Evolutionary conservation across 1,284 basidiomycete species (phyloP), one percentile per base, ranked within the genome.

Genomic region (Ustilago hordei): DNA sequence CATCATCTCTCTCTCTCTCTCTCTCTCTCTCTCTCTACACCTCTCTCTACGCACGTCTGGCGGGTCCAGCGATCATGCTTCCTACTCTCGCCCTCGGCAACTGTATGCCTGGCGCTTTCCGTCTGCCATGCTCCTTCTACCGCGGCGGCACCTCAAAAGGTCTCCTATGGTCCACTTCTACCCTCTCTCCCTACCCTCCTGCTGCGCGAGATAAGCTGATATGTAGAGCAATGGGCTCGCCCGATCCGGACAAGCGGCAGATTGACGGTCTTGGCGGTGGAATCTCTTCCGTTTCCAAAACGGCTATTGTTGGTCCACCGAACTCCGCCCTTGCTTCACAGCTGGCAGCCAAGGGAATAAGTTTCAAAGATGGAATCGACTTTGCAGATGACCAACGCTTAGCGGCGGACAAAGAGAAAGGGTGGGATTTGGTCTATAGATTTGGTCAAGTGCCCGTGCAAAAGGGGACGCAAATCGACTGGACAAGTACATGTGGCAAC

Each of bases 81-180:
- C 35, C 69, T 36, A 36, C 69, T 0, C 11, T n/a, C 1, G 4
- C 13, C 8, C 62, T 70, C 8, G 55, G 68, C n/a, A 58, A 23
- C 6, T 8, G 12, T 11, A 38, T 68, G 3, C 19, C 15, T 7
- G 61, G 59, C 19, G 65, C 55, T 23, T 43, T 59, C 13, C 74
- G 62, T 28, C 39, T 73, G 0, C 66, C 75, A 2, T 56, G 55
- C 23, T 69, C 74, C 13, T 81, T 84, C 70, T 83, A 81, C 59
- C 81, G 92, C 35, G 92, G 92, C 3, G 93, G 92, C 1, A 93
- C 93, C 0, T 93, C 92, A 19, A 93, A 93, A 80, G 93, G 92
- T 7, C 89, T 93, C 55, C 91, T 92, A 75, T 81, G 94, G 52
- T 88, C 89, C 92, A 13, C 92, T 90, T 31, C 63, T 0, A 67